phyloP scores from a whole-genome alignment of 2,329 filamentous ascomycete species.

The Phialemoniopsis sp. region DNA sequence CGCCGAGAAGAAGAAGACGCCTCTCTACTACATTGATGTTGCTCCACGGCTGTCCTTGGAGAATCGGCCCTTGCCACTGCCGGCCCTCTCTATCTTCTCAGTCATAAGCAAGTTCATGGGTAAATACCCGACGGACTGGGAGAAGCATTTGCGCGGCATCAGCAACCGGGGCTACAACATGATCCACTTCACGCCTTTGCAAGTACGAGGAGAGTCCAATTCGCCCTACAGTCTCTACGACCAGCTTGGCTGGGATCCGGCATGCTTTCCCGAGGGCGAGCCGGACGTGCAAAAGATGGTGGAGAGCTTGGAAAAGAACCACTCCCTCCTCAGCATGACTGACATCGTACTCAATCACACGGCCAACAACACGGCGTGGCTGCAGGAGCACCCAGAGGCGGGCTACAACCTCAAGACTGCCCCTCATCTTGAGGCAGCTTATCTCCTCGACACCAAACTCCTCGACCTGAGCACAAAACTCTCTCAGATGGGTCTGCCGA shows the following conservation, averaged over 20 bases:
- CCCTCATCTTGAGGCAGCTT: slow-evolving; percentile 67
- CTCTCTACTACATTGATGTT: slow-evolving; percentile 89
- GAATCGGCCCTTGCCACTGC: slow-evolving; percentile 70
- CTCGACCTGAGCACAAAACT: slow-evolving; percentile 76
- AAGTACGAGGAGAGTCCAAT: slow-evolving; percentile 83
- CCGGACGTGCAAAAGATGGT: slow-evolving; percentile 75
- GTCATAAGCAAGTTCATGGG: slow-evolving; percentile 98
- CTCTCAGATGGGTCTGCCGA: slow-evolving; percentile 68
- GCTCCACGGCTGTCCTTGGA: slow-evolving; percentile 75
- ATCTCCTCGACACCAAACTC: slow-evolving; percentile 55
- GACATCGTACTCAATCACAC: slow-evolving; percentile 99
- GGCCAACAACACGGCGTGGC: slow-evolving; percentile 90
- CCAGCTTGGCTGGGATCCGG: slow-evolving; percentile 80
- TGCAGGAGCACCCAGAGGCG: slow-evolving; percentile 89
- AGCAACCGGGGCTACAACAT: slow-evolving; percentile 94
- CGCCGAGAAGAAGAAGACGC: slow-evolving; percentile 61
- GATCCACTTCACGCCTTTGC: slow-evolving; percentile 95
- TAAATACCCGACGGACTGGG: slow-evolving; percentile 83
- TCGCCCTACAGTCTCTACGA: slow-evolving; percentile 97
- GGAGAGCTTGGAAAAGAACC: slow-evolving; percentile 75
- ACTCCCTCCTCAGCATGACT: slow-evolving; percentile 82
- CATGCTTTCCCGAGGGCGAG: slow-evolving; percentile 80
- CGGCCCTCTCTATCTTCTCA: slow-evolving; percentile 88
- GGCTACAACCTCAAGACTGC: slow-evolving; percentile 93
- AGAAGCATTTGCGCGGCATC: slow-evolving; percentile 83